Base-by-base conservation (phyloP, 2,329 filamentous ascomycete species). In the Metarhizium rileyi region DNA sequence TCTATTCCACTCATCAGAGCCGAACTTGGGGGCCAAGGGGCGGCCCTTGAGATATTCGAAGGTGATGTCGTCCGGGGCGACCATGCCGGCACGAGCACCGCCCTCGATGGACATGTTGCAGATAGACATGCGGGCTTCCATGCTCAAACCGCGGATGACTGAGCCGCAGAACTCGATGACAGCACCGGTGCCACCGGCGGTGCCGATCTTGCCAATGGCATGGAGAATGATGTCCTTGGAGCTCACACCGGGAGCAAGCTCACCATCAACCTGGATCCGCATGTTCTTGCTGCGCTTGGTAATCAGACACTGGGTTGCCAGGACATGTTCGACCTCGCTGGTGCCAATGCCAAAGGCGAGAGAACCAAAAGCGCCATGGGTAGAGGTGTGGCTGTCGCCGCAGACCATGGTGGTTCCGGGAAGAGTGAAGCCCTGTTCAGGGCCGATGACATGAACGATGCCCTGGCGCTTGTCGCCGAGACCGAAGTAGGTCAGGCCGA, bases 71-170 rank as follows among this genome's bases (percentile, higher is more conserved):
- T 98, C 93, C 5, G 93, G 93, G 9, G 93, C 93, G 52, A 98
- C 84, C 90, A 98, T 95, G 57, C 93, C 93, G 53, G 91, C 91
- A 71, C 93, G 81, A 44, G 93, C 93, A 69, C 93, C 93, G 58
- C 78, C 93, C 75, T 98, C 93, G 59, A 97, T 96, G 14, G 90
- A 90, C 93, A 97, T 97, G 75, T 98, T 98, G 76, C 93, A 97
- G 66, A 98, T 95, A 55, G 90, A 96, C 93, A 98, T 97, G 58
- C 93, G 83, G 41, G 91, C 93, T 70, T 97, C 93, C 81, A 98
- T 95, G 69, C 88, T 95, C 60, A 97, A 76, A 53, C 71, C 73
- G 59, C 89, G 83, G 65, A 98, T 96, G 53, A 93, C 88, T 47
- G 90, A 95, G 52, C 93, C 93, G 64, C 90, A 95, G 74, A 91